Evolutionary conservation across 306 rosid genomes (phyloP), one percentile per base, ranked within the genome.

Genomic region (Neltuma alba): DNA sequence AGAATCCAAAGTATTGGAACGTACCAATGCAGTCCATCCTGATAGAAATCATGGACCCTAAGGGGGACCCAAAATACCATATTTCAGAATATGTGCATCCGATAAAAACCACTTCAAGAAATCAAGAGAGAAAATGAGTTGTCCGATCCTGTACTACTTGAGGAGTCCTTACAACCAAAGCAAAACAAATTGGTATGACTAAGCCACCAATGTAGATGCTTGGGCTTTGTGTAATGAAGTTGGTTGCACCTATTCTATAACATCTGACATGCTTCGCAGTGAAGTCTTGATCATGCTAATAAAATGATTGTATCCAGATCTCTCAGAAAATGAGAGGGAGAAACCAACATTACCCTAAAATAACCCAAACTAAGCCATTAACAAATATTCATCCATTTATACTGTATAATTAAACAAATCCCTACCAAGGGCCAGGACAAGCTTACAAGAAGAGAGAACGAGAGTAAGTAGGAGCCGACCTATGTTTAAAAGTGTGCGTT

Each of bases 321-420:
- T 60, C 33, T 47, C 54, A 77, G 65, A 37, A 66, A 77, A 37
- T 66, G 44, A 67, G 30, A 14, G 50, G 72, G 63, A 57, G 25
- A 36, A 42, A 30, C 63, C 31, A 77, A 37, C 28, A 67, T 52
- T 55, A 34, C 31, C 8, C 15, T n/a, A 30, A 61, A 62, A 12
- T 62, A 60, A 62, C 25, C 44, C 72, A 18, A 41, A 58, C 55
- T 0, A 58, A 15, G 44, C 48, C 18, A 7, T n/a, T 11, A 20
- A 33, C 65, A 65, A 3, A 48, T 36, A 41, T 75, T 62, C 34
- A 45, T 44, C 36, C 10, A 45, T 44, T 21, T 34, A 21, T 50
- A 66, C 48, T 10, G 16, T 45, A 4, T 45, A 18, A 42, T 23
- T 16, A 36, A 70, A 42, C 33, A 23, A 13, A 78, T 67, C 30